A percentile compares a stretch with the other conserved stretches of the same genome.
These are phyloP conservation scores for Salix caprea DNA, from an alignment of 345 rosid genomes.

Conservation along the genomic window DNA sequence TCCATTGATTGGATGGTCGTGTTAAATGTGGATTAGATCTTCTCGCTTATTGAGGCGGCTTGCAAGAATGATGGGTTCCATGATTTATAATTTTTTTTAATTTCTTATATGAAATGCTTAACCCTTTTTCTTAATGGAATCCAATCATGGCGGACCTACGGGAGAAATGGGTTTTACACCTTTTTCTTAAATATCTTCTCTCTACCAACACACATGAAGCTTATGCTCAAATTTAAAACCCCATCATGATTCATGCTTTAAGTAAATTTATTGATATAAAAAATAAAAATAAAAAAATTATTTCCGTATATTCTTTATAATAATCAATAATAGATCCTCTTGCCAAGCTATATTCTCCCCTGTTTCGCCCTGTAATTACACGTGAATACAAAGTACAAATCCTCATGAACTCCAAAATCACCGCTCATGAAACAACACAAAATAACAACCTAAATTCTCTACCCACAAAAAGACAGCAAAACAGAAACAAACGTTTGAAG, in stretches of 20 bases:
- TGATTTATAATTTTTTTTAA: no score
- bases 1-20: no score
- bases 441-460: background rate
- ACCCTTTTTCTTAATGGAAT: background rate
- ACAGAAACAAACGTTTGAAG: background rate
- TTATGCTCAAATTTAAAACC: background rate
- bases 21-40: no score
- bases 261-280: no score
- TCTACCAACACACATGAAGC: background rate
- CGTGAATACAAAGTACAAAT: background rate
- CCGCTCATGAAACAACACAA: background rate
- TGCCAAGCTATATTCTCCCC: background rate
- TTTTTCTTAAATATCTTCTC: background rate
- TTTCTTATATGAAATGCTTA: no score
- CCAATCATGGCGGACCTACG: background rate
- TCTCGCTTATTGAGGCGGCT: background rate
- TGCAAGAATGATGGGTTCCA: no score
- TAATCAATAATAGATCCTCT: no score
- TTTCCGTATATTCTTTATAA: no score
- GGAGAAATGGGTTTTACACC: background rate
- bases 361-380: background rate
- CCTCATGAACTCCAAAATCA: background rate
- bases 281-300: no score
- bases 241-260: no score
- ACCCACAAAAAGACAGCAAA: background rate